These are phyloP conservation scores for Vararia minispora DNA, from an alignment of 768 basidiomycete species.

Conservation along the genomic window DNA sequence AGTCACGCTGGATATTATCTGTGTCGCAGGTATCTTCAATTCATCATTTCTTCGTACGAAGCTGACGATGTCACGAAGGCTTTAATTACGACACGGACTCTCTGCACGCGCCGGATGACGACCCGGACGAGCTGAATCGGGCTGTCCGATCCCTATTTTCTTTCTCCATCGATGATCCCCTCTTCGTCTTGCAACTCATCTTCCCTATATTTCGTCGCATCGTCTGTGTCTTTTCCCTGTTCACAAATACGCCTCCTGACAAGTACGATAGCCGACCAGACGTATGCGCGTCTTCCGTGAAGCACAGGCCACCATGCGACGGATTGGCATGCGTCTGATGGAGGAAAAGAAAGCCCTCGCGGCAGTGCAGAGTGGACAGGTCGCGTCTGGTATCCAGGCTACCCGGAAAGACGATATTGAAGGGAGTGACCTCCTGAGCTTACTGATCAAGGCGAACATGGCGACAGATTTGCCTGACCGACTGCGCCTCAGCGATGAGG, in stretches of 20 bases:
- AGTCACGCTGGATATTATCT: background rate
- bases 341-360: background rate
- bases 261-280: too few species aligned
- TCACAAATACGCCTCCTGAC: background rate
- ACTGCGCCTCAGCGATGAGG: conserved; percentile 4
- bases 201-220: background rate
- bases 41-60: too few species aligned
- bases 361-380: background rate
- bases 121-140: conserved; percentile 1
- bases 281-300: too few species aligned
- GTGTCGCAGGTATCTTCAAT: conserved; percentile 14
- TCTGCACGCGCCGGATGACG: conserved; percentile 8
- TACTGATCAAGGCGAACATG: conserved; percentile 10
- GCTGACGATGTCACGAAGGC: too few species aligned
- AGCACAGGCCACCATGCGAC: too few species aligned
- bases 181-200: background rate
- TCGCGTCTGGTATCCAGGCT: background rate
- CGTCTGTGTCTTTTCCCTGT: conserved; percentile 4
- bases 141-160: background rate
- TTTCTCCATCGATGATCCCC: background rate
- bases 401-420: conserved; percentile 1
- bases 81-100: background rate
- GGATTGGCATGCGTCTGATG: background rate
- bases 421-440: conserved; percentile 9
- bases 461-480: background rate